Evolutionary conservation across 176 grass and related monocot species (phyloP).

Genomic region (Microstegium vimineum): DNA sequence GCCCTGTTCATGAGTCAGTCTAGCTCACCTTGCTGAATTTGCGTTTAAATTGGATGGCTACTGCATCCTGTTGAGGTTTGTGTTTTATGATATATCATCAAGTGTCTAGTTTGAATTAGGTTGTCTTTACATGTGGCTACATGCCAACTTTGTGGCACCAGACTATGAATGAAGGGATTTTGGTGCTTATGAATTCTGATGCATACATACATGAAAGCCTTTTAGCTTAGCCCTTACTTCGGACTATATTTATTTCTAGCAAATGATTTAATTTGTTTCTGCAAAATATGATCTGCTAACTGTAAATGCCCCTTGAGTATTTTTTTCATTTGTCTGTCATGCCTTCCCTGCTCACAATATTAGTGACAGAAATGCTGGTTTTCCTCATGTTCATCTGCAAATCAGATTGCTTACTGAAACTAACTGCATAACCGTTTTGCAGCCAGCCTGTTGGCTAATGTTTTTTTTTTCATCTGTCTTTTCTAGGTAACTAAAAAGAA

Average conservation of each 20-base stretch:
- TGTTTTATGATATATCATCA: background rate
- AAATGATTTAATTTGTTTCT: background rate
- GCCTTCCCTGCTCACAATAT: background rate
- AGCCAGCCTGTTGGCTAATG: constrained; percentile 1
- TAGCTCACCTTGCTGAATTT: background rate
- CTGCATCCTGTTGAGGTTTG: background rate
- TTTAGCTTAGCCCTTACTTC: background rate
- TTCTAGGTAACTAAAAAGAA: constrained; percentile 92
- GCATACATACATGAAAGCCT: background rate
- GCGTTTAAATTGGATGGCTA: background rate
- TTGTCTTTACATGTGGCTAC: background rate
- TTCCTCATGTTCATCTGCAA: background rate
- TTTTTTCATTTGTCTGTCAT: background rate
- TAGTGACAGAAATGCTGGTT: background rate
- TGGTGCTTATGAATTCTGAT: constrained; percentile 5
- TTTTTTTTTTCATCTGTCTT: constrained; percentile 15
- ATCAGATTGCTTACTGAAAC: background rate
- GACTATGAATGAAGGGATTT: background rate
- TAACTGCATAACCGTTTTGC: background rate
- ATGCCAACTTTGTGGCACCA: background rate
- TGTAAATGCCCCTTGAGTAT: background rate
- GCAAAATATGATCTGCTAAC: background rate
- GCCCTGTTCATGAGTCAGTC: background rate
- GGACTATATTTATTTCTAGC: background rate
- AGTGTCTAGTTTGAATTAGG: background rate